phyloP scores from a whole-genome alignment of 2,329 filamentous ascomycete species.

The Cladosporium sp. region DNA sequence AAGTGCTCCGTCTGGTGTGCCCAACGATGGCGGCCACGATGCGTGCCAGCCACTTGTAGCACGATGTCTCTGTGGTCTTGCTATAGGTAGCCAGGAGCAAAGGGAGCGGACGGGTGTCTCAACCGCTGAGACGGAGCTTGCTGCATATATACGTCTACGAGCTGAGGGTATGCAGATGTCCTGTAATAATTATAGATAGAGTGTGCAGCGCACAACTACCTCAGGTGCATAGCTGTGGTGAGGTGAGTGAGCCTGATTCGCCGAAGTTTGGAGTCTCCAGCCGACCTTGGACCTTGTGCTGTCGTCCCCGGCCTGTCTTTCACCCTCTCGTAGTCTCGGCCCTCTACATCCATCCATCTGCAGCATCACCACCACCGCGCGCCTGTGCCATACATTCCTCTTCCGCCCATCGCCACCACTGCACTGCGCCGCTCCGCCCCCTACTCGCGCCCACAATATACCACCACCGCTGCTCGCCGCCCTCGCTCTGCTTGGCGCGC shows the following conservation, averaged over 20 bases:
- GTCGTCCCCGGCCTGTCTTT: not conserved
- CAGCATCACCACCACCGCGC: conserved; percentile 1
- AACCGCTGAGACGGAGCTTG: not conserved
- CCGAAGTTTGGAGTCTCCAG: conserved; percentile 2
- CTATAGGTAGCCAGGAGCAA: not conserved
- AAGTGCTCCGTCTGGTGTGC: conserved; percentile 1
- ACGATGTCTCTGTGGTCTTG: not conserved
- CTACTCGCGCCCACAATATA: not conserved
- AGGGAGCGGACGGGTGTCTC: not conserved
- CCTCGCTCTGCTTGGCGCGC: conserved; percentile 8
- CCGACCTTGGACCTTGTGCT: conserved; percentile 2
- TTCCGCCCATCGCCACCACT: not conserved
- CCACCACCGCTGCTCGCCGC: not conserved
- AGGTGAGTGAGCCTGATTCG: not conserved
- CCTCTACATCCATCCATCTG: conserved; percentile 1
- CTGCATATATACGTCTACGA: not conserved
- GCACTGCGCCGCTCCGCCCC: not conserved
- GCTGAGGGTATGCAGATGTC: not conserved
- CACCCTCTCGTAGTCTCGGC: conserved; percentile 6
- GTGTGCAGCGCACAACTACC: not conserved
- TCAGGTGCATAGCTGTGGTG: not conserved
- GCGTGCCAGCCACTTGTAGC: conserved; percentile 12
- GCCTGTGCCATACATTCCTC: conserved; percentile 7
- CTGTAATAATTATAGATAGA: not conserved
- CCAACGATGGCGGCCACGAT: conserved; percentile 16